Evolutionary conservation across 768 basidiomycete species (phyloP).

Genomic region (Filobasidium floriforme): DNA sequence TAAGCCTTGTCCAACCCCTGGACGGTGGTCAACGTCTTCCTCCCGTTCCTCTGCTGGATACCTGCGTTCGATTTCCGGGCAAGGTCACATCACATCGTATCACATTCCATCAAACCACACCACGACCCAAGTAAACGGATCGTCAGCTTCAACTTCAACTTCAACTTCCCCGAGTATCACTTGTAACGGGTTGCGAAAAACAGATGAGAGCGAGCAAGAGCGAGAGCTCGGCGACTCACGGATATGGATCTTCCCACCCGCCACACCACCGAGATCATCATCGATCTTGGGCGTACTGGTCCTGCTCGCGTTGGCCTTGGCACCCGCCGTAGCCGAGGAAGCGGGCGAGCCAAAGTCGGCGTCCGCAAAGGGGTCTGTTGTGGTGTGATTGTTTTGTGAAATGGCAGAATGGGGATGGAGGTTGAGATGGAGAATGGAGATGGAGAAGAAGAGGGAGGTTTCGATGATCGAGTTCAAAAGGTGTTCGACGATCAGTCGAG

Average conservation of each 20-base stretch:
- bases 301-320: constrained; percentile 4
- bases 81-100: neutral
- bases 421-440: too few relatives aligned
- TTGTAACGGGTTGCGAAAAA: too few relatives aligned
- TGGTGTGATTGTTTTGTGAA: too few relatives aligned
- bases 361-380: constrained; percentile 87
- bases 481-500: too few relatives aligned
- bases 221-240: too few relatives aligned
- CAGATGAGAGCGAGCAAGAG: too few relatives aligned
- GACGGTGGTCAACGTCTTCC: constrained; percentile 95
- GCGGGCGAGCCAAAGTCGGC: constrained; percentile 58
- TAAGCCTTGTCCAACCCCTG: constrained; percentile 93
- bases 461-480: too few relatives aligned
- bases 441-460: neutral
- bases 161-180: too few relatives aligned
- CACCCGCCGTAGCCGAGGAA: neutral
- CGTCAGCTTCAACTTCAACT: too few relatives aligned
- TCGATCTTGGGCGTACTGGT: constrained; percentile 4
- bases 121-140: neutral
- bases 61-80: constrained; percentile 49
- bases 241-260: constrained; percentile 46
- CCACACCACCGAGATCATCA: constrained; percentile 25
- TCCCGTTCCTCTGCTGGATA: constrained; percentile 97
- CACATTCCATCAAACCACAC: neutral
- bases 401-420: too few relatives aligned